Percentiles rank a stretch among this genome's conserved stretches.
phyloP scores from a whole-genome alignment of 164 flowering plant genomes.

The Berberis thunbergii region DNA sequence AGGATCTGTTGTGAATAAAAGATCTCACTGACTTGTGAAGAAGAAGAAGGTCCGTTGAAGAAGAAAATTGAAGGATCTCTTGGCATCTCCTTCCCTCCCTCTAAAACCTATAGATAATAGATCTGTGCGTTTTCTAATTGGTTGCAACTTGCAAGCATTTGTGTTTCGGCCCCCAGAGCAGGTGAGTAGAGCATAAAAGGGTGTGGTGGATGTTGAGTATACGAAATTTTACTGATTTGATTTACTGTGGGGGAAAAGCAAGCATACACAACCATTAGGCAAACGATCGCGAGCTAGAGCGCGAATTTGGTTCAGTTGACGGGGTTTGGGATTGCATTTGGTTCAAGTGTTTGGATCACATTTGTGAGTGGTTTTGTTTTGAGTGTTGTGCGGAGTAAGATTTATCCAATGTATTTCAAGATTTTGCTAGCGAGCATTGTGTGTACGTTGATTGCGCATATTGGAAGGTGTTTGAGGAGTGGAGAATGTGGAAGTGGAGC shows the following conservation, averaged over 20 bases:
- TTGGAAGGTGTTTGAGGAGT: constrained; percentile 4
- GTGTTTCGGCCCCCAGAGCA: too few relatives aligned
- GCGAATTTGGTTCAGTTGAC: constrained; percentile 6
- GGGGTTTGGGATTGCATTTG: constrained; percentile 51
- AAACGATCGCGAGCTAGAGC: not conserved
- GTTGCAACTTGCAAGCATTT: too few relatives aligned
- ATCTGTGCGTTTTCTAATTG: too few relatives aligned
- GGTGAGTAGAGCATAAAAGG: too few relatives aligned
- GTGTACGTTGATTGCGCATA: constrained; percentile 35
- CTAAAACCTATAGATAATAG: too few relatives aligned
- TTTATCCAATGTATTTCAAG: too few relatives aligned
- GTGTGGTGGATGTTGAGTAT: too few relatives aligned
- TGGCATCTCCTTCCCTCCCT: too few relatives aligned
- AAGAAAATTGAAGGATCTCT: too few relatives aligned
- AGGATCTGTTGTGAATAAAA: too few relatives aligned
- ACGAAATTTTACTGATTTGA: not conserved
- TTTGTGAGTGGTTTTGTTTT: constrained; percentile 58
- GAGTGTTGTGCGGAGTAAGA: constrained; percentile 20
- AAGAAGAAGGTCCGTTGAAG: too few relatives aligned
- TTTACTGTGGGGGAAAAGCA: not conserved
- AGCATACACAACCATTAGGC: not conserved
- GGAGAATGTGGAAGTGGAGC: constrained; percentile 10
- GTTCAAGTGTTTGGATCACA: constrained; percentile 63
- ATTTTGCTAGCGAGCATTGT: constrained; percentile 27
- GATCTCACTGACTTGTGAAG: too few relatives aligned